Base-by-base conservation (phyloP, 108 stramenopile species). In the Aureococcus anophagefferens region DNA sequence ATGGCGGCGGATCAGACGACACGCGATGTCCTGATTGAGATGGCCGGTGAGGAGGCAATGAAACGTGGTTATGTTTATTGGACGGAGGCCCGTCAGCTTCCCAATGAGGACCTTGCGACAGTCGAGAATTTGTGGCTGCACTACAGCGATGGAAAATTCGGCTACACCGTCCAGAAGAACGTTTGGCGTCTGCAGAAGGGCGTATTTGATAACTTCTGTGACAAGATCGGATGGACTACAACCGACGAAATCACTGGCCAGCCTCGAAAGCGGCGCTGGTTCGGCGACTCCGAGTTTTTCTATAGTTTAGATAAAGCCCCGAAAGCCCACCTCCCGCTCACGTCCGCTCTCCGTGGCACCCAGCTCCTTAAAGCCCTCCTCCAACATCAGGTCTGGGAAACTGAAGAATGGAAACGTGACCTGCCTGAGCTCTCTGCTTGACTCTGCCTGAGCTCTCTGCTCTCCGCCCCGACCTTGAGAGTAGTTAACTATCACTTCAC, bases 191-290 rank as follows among this genome's bases (percentile, higher is more conserved):
- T 86, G 70, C 67, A 74, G 73, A 93, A 93, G 83, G 91, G 85
- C 33, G 91, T 95, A 81, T 97, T 97, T 75, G 96, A 97, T 72
- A 80, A 77, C 30, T 97, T 92, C 65, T 95, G 94, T 80, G 76
- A 80, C 68, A 94, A 93, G 72, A 92, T 97, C 75, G 96, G 94
- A 65, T 97, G 96, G 96, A 95, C 91, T 35, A 94, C 92, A 44
- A 84, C 77, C 73, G 93, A 94, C 73, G 94, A 95, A 69, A 88
- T 93, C n/a, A 59, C 51, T 16, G 51, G 51, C 25, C 51, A 25
- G 3, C 93, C 95, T 73, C 80, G 94, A 40, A 97, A 95, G 87
- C 89, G 93, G 84, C 87, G 89, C 67, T 97, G 96, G 96, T 97
- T 97, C 71, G 96, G 96, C 37, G 89, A 90, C 34, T 93, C 90